Base-by-base conservation (phyloP, 1,284 basidiomycete genomes). In the Coniferiporia weirii region DNA sequence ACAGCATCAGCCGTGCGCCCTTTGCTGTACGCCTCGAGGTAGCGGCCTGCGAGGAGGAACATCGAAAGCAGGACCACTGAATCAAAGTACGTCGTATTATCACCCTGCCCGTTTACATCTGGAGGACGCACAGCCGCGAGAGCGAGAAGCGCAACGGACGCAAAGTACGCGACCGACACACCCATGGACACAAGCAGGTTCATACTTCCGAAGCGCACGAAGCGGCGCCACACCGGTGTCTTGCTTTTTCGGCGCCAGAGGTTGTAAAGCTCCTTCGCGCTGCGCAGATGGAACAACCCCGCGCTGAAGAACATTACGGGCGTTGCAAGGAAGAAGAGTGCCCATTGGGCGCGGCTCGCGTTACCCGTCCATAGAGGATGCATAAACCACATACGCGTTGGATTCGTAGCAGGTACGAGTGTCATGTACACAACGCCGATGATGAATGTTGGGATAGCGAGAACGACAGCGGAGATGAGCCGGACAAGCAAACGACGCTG, bases 191-290 rank as follows among this genome's bases (percentile, higher is more conserved):
- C 84, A 34, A 95, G 75, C 13, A 93, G 78, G 67, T 92, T 91
- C 91, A 94, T 94, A 65, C 85, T 89, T 0, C 91, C 92, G 67
- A 92, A 94, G 15, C 76, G 75, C 48, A 82, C 73, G 46, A 90
- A 81, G 0, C 85, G 77, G 51, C 73, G 72, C 62, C 76, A 70
- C 13, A 85, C 70, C 0, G 85, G 79, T 1, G 76, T 77, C 3
- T 72, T 68, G 63, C 80, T 85, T 9, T 80, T 76, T 50, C 64
- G 76, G 53, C 75, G 74, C 85, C 87, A 89, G 13, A 83, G 69
- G 12, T 77, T 74, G 56, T 69, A 66, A 5, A 88, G 71, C 65
- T 87, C 84, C 65, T 81, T 82, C 52, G 85, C 64, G 61, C 79
- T 79, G 32, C 81, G 75, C 6, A 72, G 70, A 65, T 89, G 87